Evolutionary conservation across 2,329 filamentous ascomycete species (phyloP).

Genomic region (Cladophialophora immunda): DNA sequence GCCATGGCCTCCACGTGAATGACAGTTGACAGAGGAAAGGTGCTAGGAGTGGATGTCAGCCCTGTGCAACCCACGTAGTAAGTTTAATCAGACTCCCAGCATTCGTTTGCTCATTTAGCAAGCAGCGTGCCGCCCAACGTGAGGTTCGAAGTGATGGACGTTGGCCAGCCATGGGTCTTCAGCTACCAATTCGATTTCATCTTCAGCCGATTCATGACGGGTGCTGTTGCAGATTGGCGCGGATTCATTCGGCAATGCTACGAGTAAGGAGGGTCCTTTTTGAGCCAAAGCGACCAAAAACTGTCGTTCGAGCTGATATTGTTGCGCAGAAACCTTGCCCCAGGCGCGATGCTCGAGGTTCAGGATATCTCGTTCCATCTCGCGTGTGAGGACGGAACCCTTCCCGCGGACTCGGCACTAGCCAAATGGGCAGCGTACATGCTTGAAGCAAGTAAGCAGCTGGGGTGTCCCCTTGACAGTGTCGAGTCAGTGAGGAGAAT

Average conservation of each 20-base stretch:
- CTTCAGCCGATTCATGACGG: slow-evolving; percentile 65
- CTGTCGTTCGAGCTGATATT: background rate
- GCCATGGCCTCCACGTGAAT: background rate
- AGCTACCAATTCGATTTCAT: slow-evolving; percentile 67
- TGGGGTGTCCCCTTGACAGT: slow-evolving; percentile 31
- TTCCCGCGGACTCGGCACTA: slow-evolving; percentile 27
- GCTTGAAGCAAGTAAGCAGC: slow-evolving; percentile 31
- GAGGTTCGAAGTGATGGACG: slow-evolving; percentile 66
- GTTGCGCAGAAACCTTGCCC: slow-evolving; percentile 40
- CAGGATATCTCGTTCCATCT: slow-evolving; percentile 35
- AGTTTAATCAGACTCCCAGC: slow-evolving; percentile 13
- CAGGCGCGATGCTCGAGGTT: slow-evolving; percentile 56
- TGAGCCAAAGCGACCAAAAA: background rate
- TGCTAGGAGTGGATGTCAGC: slow-evolving; percentile 30
- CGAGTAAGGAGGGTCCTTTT: slow-evolving; percentile 23
- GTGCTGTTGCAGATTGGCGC: slow-evolving; percentile 66
- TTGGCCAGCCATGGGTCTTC: slow-evolving; percentile 66
- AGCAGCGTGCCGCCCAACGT: slow-evolving; percentile 61
- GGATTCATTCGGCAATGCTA: slow-evolving; percentile 33
- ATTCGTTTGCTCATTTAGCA: background rate
- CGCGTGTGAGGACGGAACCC: slow-evolving; percentile 27
- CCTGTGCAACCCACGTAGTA: slow-evolving; percentile 28
- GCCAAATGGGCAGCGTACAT: slow-evolving; percentile 31
- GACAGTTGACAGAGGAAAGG: slow-evolving; percentile 22
- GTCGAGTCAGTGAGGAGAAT: slow-evolving; percentile 25